phyloP scores from a whole-genome alignment of 495 filamentous ascomycete species.

The Trichoderma asperelloides region DNA sequence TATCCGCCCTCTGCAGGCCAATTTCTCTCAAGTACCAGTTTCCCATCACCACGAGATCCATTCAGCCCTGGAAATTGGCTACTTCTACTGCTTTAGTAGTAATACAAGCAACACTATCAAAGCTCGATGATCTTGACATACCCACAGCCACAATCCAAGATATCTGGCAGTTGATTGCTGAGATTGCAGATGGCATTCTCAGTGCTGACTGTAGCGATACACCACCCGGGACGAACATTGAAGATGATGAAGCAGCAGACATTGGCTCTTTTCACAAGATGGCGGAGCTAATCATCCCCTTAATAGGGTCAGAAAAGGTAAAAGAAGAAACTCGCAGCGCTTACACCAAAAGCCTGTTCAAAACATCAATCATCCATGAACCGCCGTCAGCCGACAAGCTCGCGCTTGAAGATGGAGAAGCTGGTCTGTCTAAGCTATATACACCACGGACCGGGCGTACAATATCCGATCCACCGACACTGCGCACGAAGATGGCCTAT shows the following conservation, averaged over 20 bases:
- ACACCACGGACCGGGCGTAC: conserved; percentile 60
- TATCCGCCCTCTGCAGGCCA: conserved; percentile 57
- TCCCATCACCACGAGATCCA: conserved; percentile 43
- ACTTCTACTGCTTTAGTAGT: conserved; percentile 60
- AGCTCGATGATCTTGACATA: conserved; percentile 48
- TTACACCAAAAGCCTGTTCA: conserved; percentile 72
- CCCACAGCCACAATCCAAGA: conserved; percentile 31
- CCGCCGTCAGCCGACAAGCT: conserved; percentile 57
- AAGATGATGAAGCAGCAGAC: conserved; percentile 67
- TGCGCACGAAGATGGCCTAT: conserved; percentile 65
- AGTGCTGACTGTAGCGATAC: conserved; percentile 43
- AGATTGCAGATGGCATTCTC: conserved; percentile 50
- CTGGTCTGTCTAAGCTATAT: conserved; percentile 54
- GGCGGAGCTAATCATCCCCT: conserved; percentile 61
- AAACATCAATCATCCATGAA: conserved; percentile 70
- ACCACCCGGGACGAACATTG: conserved; percentile 34
- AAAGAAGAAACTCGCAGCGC: conserved; percentile 56
- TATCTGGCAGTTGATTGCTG: conserved; percentile 53
- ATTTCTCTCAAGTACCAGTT: conserved; percentile 70
- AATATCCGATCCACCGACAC: conserved; percentile 53
- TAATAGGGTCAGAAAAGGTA: conserved; percentile 56
- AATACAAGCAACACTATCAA: conserved; percentile 55
- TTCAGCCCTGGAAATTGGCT: conserved; percentile 68
- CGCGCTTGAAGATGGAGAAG: conserved; percentile 31
- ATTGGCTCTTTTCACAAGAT: conserved; percentile 62